These are phyloP conservation scores for Meyerozyma athensensis DNA, from an alignment of 1,139 yeast genomes.

Conservation along the genomic window DNA sequence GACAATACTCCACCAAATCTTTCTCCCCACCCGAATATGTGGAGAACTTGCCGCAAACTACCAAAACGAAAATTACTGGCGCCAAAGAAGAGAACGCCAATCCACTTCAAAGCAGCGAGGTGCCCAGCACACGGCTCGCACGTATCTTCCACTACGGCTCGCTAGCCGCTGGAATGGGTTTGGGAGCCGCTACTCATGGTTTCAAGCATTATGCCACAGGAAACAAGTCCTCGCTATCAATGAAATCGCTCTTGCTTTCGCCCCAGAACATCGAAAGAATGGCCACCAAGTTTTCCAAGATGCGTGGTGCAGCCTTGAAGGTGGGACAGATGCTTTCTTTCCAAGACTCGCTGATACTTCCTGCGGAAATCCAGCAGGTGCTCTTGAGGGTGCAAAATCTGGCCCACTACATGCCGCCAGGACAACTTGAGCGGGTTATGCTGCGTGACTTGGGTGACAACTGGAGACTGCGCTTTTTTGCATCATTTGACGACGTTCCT, in stretches of 20 bases:
- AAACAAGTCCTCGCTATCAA: conserved; percentile 39
- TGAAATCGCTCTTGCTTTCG: conserved; percentile 63
- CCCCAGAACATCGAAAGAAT: conserved; percentile 83
- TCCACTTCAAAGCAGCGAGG: conserved; percentile 60
- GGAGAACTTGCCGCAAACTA: conserved; percentile 5
- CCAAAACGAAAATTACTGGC: conserved; percentile 22
- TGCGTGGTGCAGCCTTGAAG: conserved; percentile 98
- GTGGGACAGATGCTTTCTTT: conserved; percentile 94
- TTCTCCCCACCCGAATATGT: conserved; percentile 11
- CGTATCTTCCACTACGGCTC: conserved; percentile 90
- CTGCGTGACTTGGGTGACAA: conserved; percentile 64
- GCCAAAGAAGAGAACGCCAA: conserved; percentile 33
- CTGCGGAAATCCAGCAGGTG: conserved; percentile 78
- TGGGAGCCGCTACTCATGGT: conserved; percentile 80
- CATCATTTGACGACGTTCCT: conserved; percentile 80
- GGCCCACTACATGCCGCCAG: conserved; percentile 95
- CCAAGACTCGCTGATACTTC: conserved; percentile 82
- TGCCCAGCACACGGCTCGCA: conserved; percentile 82
- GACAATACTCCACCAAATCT: conserved; percentile 19
- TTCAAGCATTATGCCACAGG: conserved; percentile 59
- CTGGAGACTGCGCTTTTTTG: conserved; percentile 70
- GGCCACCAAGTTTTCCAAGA: conserved; percentile 81
- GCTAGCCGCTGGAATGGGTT: conserved; percentile 86
- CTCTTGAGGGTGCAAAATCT: conserved; percentile 83
- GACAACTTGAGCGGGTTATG: conserved; percentile 80